Base-by-base conservation (phyloP, 148 eudicot genomes). In the Rhododendron vialii region DNA sequence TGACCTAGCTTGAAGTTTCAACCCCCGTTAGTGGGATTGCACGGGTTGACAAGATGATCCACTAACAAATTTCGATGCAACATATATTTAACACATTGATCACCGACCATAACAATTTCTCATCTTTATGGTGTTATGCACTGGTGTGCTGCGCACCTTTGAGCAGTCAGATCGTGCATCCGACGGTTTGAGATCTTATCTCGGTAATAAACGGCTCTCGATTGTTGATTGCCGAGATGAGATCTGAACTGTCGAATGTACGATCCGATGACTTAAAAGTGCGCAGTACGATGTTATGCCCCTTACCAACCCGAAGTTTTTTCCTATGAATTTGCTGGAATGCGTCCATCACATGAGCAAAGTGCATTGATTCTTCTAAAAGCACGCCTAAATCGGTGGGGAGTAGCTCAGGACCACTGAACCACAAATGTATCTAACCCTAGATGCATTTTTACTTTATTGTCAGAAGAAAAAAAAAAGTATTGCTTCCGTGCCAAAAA, bases 201-300 rank as follows among this genome's bases (percentile, higher is more conserved):
- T 41, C 0, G 1, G 0, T 7, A 41, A 41, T 41, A 0, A 41
- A 41, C 7, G 0, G 0, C 1, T 6, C 45, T 41, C 7, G 1
- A 41, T 41, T 7, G 7, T 41, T 41, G 7, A 1, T 41, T 41
- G 7, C 45, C 1, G 45, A 41, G 0, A 41, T 41, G 1, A 41
- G 7, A 41, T 41, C 45, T 7, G 45, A 41, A 0, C 6, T 0
- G 1, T 41, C 45, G 1, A 7, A 41, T 41, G 7, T 1, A 41
- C 1, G 1, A 41, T 41, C 45, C 1, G 7, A 41, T 1, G 7
- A 0, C 45, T 5, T 7, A 1, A 0, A 41, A 36, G 2, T 36
- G 38, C 4, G 0, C 3, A 36, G 0, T 2, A 36, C 38, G 2
- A 3, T 0, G 7, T 7, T 41, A 7, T 6, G 43, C 7, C 6